Evolutionary conservation across 2,329 filamentous ascomycete genomes (phyloP).

Genomic region (Didymella keratinophila): DNA sequence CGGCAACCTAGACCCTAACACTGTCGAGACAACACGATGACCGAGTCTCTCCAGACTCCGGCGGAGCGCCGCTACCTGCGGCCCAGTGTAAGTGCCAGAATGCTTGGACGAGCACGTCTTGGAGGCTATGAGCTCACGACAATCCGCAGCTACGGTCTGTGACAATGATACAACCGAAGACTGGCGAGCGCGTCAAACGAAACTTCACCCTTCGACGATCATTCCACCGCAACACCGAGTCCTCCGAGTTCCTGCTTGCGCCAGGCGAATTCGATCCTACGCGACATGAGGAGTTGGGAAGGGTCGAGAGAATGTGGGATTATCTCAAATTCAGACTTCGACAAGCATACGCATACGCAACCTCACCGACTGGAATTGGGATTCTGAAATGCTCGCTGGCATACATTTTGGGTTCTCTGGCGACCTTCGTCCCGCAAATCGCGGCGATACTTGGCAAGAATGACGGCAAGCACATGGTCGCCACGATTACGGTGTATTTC

Average conservation of each 20-base stretch:
- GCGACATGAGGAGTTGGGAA: conserved; percentile 43
- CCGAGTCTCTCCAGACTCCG: conserved; percentile 40
- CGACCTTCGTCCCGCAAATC: conserved; percentile 79
- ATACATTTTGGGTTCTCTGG: conserved; percentile 85
- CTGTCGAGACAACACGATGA: conserved; percentile 32
- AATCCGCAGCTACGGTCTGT: conserved; percentile 73
- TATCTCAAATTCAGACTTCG: conserved; percentile 38
- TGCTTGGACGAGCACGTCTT: conserved; percentile 1
- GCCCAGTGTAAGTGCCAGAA: conserved; percentile 44
- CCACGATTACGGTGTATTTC: conserved; percentile 94
- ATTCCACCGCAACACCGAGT: conserved; percentile 53
- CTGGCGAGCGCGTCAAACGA: conserved; percentile 82
- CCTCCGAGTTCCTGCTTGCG: conserved; percentile 52
- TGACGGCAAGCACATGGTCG: conserved; percentile 93
- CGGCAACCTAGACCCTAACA: conserved; percentile 1
- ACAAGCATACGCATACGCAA: conserved; percentile 66
- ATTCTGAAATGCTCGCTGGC: conserved; percentile 92
- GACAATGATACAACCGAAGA: conserved; percentile 85
- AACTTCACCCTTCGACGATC: conserved; percentile 74
- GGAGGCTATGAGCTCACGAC: conserved; percentile 28
- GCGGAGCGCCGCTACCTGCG: conserved; percentile 48
- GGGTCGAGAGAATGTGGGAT: conserved; percentile 46
- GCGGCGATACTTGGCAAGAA: conserved; percentile 78
- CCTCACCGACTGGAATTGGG: conserved; percentile 76
- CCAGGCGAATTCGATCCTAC: conserved; percentile 41